Conservation (phyloP, 192 early-diverging fungal genomes). For the Cetraspora pellucida region DNA sequence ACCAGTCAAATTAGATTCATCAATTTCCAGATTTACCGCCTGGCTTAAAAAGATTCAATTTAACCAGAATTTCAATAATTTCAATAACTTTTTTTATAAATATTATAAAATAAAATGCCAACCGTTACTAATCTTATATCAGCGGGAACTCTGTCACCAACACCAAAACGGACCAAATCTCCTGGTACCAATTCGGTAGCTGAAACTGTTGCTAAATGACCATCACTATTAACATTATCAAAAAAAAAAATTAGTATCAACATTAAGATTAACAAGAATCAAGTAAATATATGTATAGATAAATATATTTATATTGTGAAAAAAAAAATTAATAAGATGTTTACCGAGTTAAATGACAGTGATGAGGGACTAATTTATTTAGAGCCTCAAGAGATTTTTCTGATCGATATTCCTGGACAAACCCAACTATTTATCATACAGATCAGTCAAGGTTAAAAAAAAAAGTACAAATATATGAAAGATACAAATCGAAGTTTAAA, state of each 20-base stretch:
- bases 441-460: neutral
- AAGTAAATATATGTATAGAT: too few relatives aligned
- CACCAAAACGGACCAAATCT: constrained; percentile 83
- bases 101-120: neutral
- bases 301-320: too few relatives aligned
- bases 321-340: too few relatives aligned
- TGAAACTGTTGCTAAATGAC: constrained; percentile 56
- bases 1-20: constrained; percentile 89
- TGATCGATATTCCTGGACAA: constrained; percentile 86
- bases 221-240: constrained; percentile 59
- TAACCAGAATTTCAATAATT: neutral
- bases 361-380: constrained; percentile 83
- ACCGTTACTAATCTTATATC: constrained; percentile 78
- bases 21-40: constrained; percentile 83
- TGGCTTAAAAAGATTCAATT: constrained; percentile 25
- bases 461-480: neutral
- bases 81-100: neutral
- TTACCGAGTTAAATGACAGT: constrained; percentile 80
- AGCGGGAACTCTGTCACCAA: constrained; percentile 93
- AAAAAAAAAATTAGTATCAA: too few relatives aligned
- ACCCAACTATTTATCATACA: constrained; percentile 62
- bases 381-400: constrained; percentile 84
- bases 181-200: constrained; percentile 90
- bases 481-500: neutral
- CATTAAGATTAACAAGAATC: too few relatives aligned